phyloP scores from a whole-genome alignment of 208 protist genomes.

The Leishmania tropica region DNA sequence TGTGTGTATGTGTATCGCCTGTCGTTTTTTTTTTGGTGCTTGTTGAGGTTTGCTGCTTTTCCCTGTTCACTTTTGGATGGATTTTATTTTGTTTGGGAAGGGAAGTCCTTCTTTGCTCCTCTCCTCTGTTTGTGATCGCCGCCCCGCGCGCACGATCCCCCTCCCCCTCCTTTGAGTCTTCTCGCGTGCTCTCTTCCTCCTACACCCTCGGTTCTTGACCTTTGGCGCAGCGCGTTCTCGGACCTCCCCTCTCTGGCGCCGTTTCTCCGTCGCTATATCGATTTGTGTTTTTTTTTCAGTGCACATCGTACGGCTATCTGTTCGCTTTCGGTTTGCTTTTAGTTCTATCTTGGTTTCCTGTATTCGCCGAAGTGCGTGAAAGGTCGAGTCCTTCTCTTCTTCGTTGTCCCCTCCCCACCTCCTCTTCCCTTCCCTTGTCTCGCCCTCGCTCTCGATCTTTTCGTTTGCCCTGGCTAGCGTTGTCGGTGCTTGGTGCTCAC shows the following conservation, averaged over 20 bases:
- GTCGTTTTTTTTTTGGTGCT: neutral
- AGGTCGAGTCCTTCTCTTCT: neutral
- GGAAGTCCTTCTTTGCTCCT: neutral
- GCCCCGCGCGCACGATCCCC: neutral
- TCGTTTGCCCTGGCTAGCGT: neutral
- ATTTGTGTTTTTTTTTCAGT: too few relatives aligned
- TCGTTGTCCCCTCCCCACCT: neutral
- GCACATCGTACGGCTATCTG: too few relatives aligned
- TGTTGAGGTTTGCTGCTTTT: neutral
- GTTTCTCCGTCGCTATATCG: neutral
- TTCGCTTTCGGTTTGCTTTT: too few relatives aligned
- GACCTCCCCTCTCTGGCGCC: neutral
- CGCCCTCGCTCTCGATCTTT: neutral
- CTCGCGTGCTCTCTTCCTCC: neutral
- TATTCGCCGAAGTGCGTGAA: neutral
- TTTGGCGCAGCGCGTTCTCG: neutral
- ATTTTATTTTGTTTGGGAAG: neutral
- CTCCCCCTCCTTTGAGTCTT: neutral
- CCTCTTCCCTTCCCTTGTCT: too few relatives aligned
- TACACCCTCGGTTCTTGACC: neutral
- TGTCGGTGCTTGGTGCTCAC: neutral
- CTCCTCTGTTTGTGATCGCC: neutral
- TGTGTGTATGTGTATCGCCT: slow-evolving; percentile 2
- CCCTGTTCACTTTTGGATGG: neutral
- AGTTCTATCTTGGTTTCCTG: neutral